These are phyloP conservation scores for Suhomyces xylopsoci DNA, from an alignment of 805 yeast genomes.

Conservation along the genomic window DNA sequence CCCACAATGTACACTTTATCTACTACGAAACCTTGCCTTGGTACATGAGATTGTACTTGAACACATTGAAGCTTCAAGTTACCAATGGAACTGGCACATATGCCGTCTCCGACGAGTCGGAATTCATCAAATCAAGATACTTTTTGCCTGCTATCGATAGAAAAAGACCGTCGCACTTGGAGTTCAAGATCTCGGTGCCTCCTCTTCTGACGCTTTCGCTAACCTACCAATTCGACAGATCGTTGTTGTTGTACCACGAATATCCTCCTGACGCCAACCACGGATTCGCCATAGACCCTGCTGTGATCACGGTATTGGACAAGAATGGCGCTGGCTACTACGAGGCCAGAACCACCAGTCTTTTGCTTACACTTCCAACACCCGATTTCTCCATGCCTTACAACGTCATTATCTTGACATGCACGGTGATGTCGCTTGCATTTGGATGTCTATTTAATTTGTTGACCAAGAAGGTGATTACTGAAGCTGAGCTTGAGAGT, in stretches of 20 bases:
- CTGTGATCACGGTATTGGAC: constrained; percentile 59
- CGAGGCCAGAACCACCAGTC: constrained; percentile 77
- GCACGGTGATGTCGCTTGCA: constrained; percentile 88
- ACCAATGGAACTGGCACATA: constrained; percentile 19
- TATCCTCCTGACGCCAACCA: constrained; percentile 99
- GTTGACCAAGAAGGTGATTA: constrained; percentile 66
- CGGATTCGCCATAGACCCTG: constrained; percentile 93
- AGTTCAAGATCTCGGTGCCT: constrained; percentile 64
- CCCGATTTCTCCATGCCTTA: constrained; percentile 99
- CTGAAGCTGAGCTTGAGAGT: constrained; percentile 65
- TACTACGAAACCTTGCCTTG: constrained; percentile 88
- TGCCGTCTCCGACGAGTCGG: constrained; percentile 17
- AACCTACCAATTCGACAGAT: constrained; percentile 81
- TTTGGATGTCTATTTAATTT: constrained; percentile 86
- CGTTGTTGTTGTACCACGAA: constrained; percentile 78
- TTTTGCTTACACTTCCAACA: constrained; percentile 82
- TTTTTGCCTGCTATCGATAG: constrained; percentile 82
- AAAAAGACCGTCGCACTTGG: constrained; percentile 77
- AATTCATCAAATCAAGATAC: constrained; percentile 49
- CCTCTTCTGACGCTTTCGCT: constrained; percentile 57
- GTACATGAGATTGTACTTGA: constrained; percentile 83
- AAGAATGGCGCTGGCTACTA: constrained; percentile 29
- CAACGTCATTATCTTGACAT: constrained; percentile 89
- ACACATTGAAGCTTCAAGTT: constrained; percentile 50
- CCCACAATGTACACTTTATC: constrained; percentile 46